Evolutionary conservation across 2,329 filamentous ascomycete genomes (phyloP).

Genomic region (Aschersonia sp.): DNA sequence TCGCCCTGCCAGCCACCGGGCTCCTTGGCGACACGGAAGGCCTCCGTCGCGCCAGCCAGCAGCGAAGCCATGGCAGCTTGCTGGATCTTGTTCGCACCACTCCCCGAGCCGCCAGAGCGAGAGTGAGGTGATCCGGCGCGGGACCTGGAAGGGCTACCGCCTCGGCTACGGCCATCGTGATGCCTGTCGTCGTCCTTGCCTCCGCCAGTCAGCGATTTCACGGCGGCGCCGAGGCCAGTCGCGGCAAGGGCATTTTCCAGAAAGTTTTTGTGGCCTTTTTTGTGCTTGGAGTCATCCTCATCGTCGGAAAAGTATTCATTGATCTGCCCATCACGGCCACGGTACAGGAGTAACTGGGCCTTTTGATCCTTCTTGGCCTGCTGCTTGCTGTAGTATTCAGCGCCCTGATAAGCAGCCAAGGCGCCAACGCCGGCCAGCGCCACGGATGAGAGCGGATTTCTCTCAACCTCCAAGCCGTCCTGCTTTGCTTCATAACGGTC

Average conservation of each 20-base stretch:
- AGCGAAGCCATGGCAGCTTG: slow-evolving; percentile 87
- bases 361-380: slow-evolving; percentile 41
- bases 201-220: slow-evolving; percentile 42
- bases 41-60: slow-evolving; percentile 80
- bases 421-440: slow-evolving; percentile 51
- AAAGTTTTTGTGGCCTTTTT: slow-evolving; percentile 49
- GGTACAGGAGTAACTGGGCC: slow-evolving; percentile 37
- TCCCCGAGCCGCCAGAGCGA: slow-evolving; percentile 14
- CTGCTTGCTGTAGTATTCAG: slow-evolving; percentile 47
- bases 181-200: slow-evolving; percentile 23
- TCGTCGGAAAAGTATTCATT: slow-evolving; percentile 44
- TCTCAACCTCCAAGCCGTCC: slow-evolving; percentile 33
- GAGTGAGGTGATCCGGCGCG: slow-evolving; percentile 38
- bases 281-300: slow-evolving; percentile 32
- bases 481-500: slow-evolving; percentile 45
- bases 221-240: slow-evolving; percentile 46
- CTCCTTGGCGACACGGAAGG: slow-evolving; percentile 79
- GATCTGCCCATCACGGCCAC: slow-evolving; percentile 36
- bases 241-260: slow-evolving; percentile 48
- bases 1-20: slow-evolving; percentile 81
- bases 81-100: slow-evolving; percentile 46
- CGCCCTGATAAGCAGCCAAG: slow-evolving; percentile 48
- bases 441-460: slow-evolving; percentile 44
- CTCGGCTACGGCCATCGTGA: slow-evolving; percentile 30
- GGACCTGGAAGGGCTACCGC: slow-evolving; percentile 27